Evolutionary conservation across 176 grass and related monocot species (phyloP).

Genomic region (Oryza rufipogon): DNA sequence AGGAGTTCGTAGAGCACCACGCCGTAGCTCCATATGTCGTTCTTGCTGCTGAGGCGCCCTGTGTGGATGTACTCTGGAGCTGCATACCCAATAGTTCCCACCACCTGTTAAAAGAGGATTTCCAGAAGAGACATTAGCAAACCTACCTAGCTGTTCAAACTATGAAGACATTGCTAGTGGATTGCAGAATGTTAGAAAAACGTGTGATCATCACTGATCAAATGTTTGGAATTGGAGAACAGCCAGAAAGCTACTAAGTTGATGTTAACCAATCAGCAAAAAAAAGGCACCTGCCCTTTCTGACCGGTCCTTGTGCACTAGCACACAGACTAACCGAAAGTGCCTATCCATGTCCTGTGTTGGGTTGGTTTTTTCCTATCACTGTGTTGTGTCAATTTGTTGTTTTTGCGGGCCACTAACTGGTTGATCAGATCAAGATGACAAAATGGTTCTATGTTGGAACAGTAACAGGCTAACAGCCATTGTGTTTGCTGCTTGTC

Average conservation of each 20-base stretch:
- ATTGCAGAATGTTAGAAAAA: conserved; percentile 20
- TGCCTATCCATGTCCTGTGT: conserved; percentile 9
- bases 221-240: conserved; percentile 29
- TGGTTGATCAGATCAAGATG: background rate
- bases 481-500: conserved; percentile 1
- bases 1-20: conserved; percentile 86
- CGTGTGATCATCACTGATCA: background rate
- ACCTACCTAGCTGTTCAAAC: conserved; percentile 9
- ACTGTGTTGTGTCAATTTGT: conserved; percentile 16
- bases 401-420: conserved; percentile 32
- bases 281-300: conserved; percentile 31
- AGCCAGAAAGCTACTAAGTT: conserved; percentile 28
- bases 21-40: conserved; percentile 91
- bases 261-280: conserved; percentile 28
- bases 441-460: conserved; percentile 17
- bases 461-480: background rate
- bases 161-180: background rate
- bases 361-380: conserved; percentile 24
- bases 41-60: conserved; percentile 82
- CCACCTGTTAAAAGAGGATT: conserved; percentile 57
- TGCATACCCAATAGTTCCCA: conserved; percentile 91
- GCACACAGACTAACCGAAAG: conserved; percentile 29
- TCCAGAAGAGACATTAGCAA: background rate
- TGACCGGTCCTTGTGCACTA: conserved; percentile 22
- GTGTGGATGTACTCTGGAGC: conserved; percentile 97